phyloP scores from a whole-genome alignment of 2,329 filamentous ascomycete genomes.

The Aspergillus costaricaensis region DNA sequence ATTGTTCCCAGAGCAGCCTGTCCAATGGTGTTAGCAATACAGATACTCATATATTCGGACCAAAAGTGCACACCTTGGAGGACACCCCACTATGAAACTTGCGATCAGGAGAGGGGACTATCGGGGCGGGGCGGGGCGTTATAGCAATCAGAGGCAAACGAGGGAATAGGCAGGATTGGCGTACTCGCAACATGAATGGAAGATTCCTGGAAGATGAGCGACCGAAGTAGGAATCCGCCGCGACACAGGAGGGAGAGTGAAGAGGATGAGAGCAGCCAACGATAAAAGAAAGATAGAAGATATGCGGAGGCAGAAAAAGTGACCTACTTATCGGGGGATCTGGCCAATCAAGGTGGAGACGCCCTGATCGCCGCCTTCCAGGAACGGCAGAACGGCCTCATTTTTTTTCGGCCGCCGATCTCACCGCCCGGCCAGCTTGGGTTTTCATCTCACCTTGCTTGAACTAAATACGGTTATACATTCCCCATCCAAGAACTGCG shows the following conservation, averaged over 20 bases:
- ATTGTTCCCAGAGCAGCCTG: background rate
- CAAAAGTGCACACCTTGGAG: slow-evolving; percentile 16
- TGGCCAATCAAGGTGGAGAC: background rate
- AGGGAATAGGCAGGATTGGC: slow-evolving; percentile 4
- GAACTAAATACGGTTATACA: background rate
- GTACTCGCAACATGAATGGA: background rate
- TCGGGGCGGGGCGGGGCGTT: background rate
- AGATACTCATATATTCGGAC: background rate
- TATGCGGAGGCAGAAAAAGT: too few relatives aligned
- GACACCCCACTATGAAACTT: slow-evolving; percentile 21
- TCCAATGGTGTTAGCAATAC: background rate
- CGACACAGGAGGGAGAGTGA: background rate
- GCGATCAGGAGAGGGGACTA: slow-evolving; percentile 5
- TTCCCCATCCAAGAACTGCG: background rate
- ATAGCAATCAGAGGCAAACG: background rate
- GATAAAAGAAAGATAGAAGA: too few relatives aligned
- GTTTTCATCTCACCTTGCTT: background rate
- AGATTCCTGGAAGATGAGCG: background rate
- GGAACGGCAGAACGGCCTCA: background rate
- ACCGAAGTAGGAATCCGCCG: background rate
- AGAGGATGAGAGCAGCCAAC: background rate
- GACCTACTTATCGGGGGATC: background rate
- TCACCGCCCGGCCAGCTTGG: slow-evolving; percentile 1
- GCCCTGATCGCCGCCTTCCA: background rate
- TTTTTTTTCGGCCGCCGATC: background rate